Percentiles rank a stretch among this genome's conserved stretches.
Conservation (phyloP, 169 alveolate genomes). For the Plasmodium adleri region DNA sequence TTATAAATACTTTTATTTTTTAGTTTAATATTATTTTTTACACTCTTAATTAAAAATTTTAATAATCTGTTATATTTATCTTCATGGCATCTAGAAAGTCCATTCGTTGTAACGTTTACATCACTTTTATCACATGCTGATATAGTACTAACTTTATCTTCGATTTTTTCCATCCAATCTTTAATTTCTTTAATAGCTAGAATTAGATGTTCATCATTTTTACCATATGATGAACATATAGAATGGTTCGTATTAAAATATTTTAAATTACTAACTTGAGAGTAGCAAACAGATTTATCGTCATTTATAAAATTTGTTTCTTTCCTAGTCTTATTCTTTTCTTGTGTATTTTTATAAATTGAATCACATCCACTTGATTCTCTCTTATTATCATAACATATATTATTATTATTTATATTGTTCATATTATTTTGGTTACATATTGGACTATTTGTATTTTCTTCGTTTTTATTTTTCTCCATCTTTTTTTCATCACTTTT, state of each 20-base stretch:
- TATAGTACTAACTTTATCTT: conserved; percentile 60
- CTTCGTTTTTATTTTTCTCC: neutral
- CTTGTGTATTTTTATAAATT: neutral
- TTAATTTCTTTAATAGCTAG: conserved; percentile 62
- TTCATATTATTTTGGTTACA: neutral
- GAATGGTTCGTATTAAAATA: conserved; percentile 27
- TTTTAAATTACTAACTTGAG: conserved; percentile 32
- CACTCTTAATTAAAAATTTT: conserved; percentile 42
- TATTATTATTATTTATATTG: neutral
- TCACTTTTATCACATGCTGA: conserved; percentile 46
- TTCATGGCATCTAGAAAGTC: neutral
- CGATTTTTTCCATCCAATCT: conserved; percentile 72
- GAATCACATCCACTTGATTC: neutral
- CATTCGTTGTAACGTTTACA: neutral
- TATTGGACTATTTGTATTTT: neutral
- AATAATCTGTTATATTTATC: conserved; percentile 29
- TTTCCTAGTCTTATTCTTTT: no score
- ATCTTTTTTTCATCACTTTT: neutral
- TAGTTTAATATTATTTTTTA: conserved; percentile 35
- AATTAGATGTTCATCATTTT: conserved; percentile 35
- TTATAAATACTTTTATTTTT: conserved; percentile 38
- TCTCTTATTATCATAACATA: neutral
- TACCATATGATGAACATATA: conserved; percentile 38
- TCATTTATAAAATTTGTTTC: conserved; percentile 1
- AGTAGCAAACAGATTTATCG: conserved; percentile 19